Conservation (phyloP, 2,329 filamentous ascomycete genomes). For the Exutisphaerella laricina region DNA sequence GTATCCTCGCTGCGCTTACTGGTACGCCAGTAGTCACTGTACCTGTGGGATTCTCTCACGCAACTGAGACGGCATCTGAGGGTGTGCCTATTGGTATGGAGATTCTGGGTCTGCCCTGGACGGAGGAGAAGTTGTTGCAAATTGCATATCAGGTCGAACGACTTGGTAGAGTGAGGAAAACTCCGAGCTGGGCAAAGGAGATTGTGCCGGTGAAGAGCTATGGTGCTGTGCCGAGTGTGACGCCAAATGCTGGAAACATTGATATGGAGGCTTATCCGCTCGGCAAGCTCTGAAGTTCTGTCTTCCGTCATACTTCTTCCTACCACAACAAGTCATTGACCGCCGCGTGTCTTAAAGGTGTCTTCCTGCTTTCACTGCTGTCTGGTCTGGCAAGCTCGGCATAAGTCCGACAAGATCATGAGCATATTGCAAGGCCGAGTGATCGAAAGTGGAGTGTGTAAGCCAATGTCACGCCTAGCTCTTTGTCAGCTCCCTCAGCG, state of each 20-base stretch:
- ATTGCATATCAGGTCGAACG: constrained; percentile 50
- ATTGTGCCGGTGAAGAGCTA: constrained; percentile 39
- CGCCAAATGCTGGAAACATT: constrained; percentile 41
- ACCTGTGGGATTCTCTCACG: constrained; percentile 49
- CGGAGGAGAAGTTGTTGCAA: constrained; percentile 49
- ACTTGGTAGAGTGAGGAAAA: constrained; percentile 42
- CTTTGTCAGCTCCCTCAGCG: too few species aligned
- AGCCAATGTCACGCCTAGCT: too few species aligned
- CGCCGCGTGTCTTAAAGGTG: too few species aligned
- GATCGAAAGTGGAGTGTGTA: too few species aligned
- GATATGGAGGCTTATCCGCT: constrained; percentile 43
- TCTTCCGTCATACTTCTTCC: too few species aligned
- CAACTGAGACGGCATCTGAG: constrained; percentile 45
- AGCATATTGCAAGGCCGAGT: too few species aligned
- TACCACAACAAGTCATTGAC: too few species aligned
- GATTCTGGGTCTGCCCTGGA: constrained; percentile 54
- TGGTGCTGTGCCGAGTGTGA: constrained; percentile 41
- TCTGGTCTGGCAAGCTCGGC: too few species aligned
- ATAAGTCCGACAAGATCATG: too few species aligned
- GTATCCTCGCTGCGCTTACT: constrained; percentile 51
- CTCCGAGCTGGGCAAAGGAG: constrained; percentile 43
- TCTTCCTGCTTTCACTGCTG: too few species aligned
- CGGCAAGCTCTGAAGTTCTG: constrained; percentile 33
- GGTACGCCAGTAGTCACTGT: constrained; percentile 51
- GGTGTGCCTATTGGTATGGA: constrained; percentile 62